Base-by-base conservation (phyloP, 2,329 filamentous ascomycete species). In the Dactylellina sp. region DNA sequence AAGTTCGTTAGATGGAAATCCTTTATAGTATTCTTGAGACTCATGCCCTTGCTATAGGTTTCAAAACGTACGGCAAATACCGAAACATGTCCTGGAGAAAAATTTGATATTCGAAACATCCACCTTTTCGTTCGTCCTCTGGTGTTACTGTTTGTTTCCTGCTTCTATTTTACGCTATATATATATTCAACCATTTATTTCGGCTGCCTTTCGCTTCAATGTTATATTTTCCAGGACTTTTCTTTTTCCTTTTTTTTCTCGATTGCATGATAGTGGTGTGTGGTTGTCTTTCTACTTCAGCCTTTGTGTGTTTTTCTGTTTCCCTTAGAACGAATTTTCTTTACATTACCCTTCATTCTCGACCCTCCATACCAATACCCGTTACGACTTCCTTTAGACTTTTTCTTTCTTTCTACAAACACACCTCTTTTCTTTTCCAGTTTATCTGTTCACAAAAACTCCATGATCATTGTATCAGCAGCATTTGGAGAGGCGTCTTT, bases 21-120 rank as follows among this genome's bases (percentile, higher is more conserved):
- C 20, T 46, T 12, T 55, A 22, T 12, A 7, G 25, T 47, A 14
- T 22, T 7, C 35, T 12, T 49, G 28, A 25, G 7, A n/a, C 40
- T 59, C 16, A 32, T 47, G 49, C 32, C 2, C 7, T 11, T 32
- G 7, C 5, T 49, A 7, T 40, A 74, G 70, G 70, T 14, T 74
- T 74, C 35, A 55, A 74, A 52, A 74, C 70, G 7, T 65, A 74
- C 24, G 70, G 70, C n/a, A 74, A 74, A 40, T 74, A 74, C 24
- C 61, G 63, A 44, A 66, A 60, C 25, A 74, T 63, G 53, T 47
- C 44, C 14, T 74, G 70, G 70, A 59, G 70, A 25, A 74, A 74
- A 39, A 55, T 74, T 14, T 74, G 49, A 62, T 37, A n/a, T 46
- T 39, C 16, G 39, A n/a, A 24, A 56, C 35, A 20, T 4, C 28